Evolutionary conservation across 1,284 basidiomycete genomes (phyloP).

Genomic region (Schizopora paradoxa): DNA sequence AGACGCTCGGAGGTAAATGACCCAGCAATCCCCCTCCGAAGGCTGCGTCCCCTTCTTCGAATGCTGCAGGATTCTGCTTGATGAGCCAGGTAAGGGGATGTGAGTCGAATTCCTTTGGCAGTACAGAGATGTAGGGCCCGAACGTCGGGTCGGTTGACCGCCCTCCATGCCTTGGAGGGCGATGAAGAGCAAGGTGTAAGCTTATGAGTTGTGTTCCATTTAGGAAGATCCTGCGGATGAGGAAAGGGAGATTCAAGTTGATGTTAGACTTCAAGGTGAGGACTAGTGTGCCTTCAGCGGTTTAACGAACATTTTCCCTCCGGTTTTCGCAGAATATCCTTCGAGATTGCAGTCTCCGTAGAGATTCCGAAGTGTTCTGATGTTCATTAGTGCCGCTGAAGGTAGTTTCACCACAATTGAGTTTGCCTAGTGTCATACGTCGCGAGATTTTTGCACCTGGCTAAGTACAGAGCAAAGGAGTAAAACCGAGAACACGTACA

Average conservation of each 20-base stretch:
- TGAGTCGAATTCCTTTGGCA: slow-evolving; percentile 62
- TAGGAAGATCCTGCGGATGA: slow-evolving; percentile 28
- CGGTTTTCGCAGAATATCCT: too few relatives aligned
- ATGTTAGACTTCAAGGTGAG: too few relatives aligned
- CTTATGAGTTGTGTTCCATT: slow-evolving; percentile 52
- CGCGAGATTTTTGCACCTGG: too few relatives aligned
- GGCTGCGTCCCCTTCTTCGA: slow-evolving; percentile 16
- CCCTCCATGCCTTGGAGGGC: slow-evolving; percentile 26
- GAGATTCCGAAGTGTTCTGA: too few relatives aligned
- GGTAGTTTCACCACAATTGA: too few relatives aligned
- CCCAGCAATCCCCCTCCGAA: slow-evolving; percentile 32
- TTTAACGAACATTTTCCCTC: too few relatives aligned
- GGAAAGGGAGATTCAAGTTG: slow-evolving; percentile 4
- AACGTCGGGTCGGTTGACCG: slow-evolving; percentile 54
- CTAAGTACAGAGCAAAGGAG: too few relatives aligned
- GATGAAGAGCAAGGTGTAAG: slow-evolving; percentile 42
- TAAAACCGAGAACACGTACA: too few relatives aligned
- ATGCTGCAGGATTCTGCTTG: slow-evolving; percentile 20
- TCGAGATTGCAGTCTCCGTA: too few relatives aligned
- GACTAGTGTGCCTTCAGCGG: too few relatives aligned
- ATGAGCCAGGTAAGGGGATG: slow-evolving; percentile 78
- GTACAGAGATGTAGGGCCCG: slow-evolving; percentile 67
- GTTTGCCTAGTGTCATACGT: too few relatives aligned
- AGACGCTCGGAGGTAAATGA: slow-evolving; percentile 47
- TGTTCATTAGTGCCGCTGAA: too few relatives aligned